Evolutionary conservation across 768 basidiomycete genomes (phyloP), one percentile per base, ranked within the genome.

Genomic region (Tylopilus subfusipes): DNA sequence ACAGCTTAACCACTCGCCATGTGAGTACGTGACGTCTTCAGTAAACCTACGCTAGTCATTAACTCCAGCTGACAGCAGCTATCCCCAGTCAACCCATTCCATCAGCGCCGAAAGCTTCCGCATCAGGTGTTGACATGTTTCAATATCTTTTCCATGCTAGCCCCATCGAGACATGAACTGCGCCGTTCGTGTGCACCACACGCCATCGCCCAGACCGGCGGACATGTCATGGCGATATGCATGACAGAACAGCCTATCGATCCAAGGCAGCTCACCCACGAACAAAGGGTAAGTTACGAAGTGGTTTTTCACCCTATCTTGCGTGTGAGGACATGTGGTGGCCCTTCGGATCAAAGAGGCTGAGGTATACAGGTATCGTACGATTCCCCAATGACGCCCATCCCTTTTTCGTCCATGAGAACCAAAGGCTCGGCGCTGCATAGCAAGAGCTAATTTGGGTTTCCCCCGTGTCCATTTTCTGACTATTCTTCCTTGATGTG

Each of bases 401-500:
- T 9, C 9, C 24, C 33, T 6, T 30, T 48, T 56, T 48, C 46
- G 25, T 13, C 18, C 44, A 49, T 50, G 53, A 43, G 55, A 50
- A 55, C 22, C 18, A 8, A 36, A 0, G 18, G n/a, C 36, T 34
- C 40, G n/a, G 16, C 33, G 7, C 21, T 34, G 55, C 43, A 54
- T 38, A 38, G 52, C 50, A 18, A 31, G 13, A n/a, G 14, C 52
- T 40, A 57, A 57, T 33, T 56, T 12, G 9, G 31, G 44, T 18
- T 18, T 27, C 12, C 39, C 48, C 4, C 33, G n/a, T 33, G 42
- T 19, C 42, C 40, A 7, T 19, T 42, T n/a, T 25, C 48, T 48
- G 48, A 49, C 52, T 16, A 7, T 34, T 6, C 22, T 29, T 43
- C 64, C 63, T 52, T 64, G 27, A 61, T 61, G n/a, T n/a, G 62